Conservation (phyloP, 768 basidiomycete species). For the Leccinum boreale region DNA sequence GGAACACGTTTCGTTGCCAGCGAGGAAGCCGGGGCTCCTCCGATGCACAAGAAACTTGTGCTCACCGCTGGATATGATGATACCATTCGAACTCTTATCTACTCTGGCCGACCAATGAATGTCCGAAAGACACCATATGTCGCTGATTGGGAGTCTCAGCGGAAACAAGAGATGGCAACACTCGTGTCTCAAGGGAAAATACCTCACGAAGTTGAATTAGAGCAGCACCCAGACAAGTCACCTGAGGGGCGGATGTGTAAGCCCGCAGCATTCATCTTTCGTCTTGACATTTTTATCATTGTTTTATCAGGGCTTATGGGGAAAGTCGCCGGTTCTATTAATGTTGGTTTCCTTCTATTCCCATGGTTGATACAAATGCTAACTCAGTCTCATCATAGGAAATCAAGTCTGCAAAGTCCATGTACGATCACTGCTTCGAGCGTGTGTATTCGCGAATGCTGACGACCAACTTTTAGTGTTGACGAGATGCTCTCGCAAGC, state of each 20-base stretch:
- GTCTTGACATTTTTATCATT: slow-evolving; percentile 1
- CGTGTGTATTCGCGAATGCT: slow-evolving; percentile 4
- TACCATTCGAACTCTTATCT: slow-evolving; percentile 65
- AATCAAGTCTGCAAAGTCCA: slow-evolving; percentile 80
- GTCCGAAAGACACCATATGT: slow-evolving; percentile 83
- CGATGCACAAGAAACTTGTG: slow-evolving; percentile 65
- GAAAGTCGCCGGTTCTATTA: slow-evolving; percentile 69
- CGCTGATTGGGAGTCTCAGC: slow-evolving; percentile 65
- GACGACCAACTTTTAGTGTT: slow-evolving; percentile 46
- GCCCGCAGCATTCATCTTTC: slow-evolving; percentile 16
- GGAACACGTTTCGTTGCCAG: slow-evolving; percentile 85
- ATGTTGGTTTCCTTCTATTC: slow-evolving; percentile 36
- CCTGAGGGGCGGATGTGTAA: slow-evolving; percentile 58
- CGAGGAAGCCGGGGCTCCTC: slow-evolving; percentile 76
- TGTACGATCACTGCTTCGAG: slow-evolving; percentile 44
- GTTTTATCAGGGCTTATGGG: slow-evolving; percentile 66
- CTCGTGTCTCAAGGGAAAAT: slow-evolving; percentile 64
- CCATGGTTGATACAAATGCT: slow-evolving; percentile 1
- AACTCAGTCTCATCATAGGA: slow-evolving; percentile 40
- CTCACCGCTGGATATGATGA: slow-evolving; percentile 76
- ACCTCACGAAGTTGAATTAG: slow-evolving; percentile 73
- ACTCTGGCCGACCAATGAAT: slow-evolving; percentile 76
- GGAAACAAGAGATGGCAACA: slow-evolving; percentile 55
- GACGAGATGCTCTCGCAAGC: slow-evolving; percentile 80
- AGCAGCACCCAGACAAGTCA: slow-evolving; percentile 64